Evolutionary conservation across 2,329 filamentous ascomycete genomes (phyloP).

Genomic region (Exophiala sp.): DNA sequence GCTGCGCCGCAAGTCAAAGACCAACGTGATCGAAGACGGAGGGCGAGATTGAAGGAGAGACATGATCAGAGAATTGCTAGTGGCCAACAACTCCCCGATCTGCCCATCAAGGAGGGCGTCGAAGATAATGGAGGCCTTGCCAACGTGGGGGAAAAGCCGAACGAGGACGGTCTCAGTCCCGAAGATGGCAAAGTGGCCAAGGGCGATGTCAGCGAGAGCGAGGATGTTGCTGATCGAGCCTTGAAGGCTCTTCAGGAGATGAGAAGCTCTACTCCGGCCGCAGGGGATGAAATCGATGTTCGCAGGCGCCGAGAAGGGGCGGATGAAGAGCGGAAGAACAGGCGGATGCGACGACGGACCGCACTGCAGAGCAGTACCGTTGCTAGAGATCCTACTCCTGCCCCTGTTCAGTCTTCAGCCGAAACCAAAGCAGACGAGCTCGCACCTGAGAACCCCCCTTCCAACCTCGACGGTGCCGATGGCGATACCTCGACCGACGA

Average conservation of each 20-base stretch:
- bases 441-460: slow-evolving; percentile 6
- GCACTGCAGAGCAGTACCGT: slow-evolving; percentile 38
- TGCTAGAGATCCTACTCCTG: slow-evolving; percentile 26
- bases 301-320: slow-evolving; percentile 66
- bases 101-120: slow-evolving; percentile 50
- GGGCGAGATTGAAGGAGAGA: slow-evolving; percentile 80
- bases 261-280: slow-evolving; percentile 50
- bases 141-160: slow-evolving; percentile 28
- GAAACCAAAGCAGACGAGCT: slow-evolving; percentile 8
- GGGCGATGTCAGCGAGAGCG: slow-evolving; percentile 44
- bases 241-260: slow-evolving; percentile 79
- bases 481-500: slow-evolving; percentile 15
- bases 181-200: slow-evolving; percentile 29
- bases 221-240: slow-evolving; percentile 80
- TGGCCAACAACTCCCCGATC: slow-evolving; percentile 79
- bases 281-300: slow-evolving; percentile 49
- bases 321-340: slow-evolving; percentile 66
- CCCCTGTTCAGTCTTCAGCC: slow-evolving; percentile 20
- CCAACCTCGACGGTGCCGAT: slow-evolving; percentile 11
- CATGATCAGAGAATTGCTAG: slow-evolving; percentile 86
- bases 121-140: slow-evolving; percentile 42
- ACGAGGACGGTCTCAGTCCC: slow-evolving; percentile 20
- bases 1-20: slow-evolving; percentile 86
- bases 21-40: slow-evolving; percentile 77
- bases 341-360: slow-evolving; percentile 62